Evolutionary conservation across 1,284 basidiomycete species (phyloP), one percentile per base, ranked within the genome.

Genomic region (Vanrija humicola): DNA sequence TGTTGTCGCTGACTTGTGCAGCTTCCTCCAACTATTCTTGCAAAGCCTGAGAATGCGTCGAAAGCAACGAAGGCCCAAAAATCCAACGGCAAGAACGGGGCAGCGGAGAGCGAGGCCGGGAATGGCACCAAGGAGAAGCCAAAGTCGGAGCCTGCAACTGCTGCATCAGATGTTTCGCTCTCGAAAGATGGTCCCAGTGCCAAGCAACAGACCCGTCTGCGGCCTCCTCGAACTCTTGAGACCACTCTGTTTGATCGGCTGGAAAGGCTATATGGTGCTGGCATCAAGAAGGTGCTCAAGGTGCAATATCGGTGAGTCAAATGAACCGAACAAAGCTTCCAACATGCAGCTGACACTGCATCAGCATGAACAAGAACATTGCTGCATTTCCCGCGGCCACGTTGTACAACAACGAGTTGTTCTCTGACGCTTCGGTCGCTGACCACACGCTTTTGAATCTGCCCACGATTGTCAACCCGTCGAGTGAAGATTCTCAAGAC

Each of bases 191-290:
- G 12, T 12, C 9, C 3, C 9, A 46, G 48, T 34, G 34, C 5
- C 34, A 34, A 34, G 34, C 10, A 14, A 12, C 19, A 28, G n/a
- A 48, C 67, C 9, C 50, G 49, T 23, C 75, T 91, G 6, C 75
- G 78, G 16, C 86, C 87, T 3, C 87, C 91, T 1, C 81, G 81
- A 15, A 85, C 90, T 0, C 78, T 98, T 18, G 89, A 94, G 69
- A 87, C 84, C 1, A 98, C 95, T 0, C 79, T 98, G 25, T 98
- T 98, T 67, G 90, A 94, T 59, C 84, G 95, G 6, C 78, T 97
- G 3, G 89, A 98, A 70, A 81, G 80, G 47, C 86, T 95, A 80
- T 94, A 93, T 64, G 93, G 94, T 0, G 75, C 82, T 0, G 79
- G 81, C 1, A 86, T 95, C 73, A 96, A 96, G 70, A 82, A 86